Percentiles rank a stretch among this genome's conserved stretches.
phyloP scores from a whole-genome alignment of 2,329 filamentous ascomycete species.

The Penicillium italicum region DNA sequence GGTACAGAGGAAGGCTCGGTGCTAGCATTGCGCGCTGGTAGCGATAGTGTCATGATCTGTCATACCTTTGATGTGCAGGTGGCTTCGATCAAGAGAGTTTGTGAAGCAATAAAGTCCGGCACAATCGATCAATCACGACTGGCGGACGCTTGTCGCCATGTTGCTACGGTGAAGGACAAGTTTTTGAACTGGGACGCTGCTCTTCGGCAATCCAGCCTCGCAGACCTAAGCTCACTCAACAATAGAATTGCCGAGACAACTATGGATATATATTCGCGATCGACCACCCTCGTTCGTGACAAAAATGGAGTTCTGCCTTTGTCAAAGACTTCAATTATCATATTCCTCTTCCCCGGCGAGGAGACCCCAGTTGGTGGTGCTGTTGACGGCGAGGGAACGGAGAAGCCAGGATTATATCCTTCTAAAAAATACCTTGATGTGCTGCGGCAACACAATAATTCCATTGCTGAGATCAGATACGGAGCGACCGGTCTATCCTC shows the following conservation, averaged over 20 bases:
- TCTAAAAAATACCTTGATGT: slow-evolving; percentile 33
- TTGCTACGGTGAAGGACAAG: slow-evolving; percentile 37
- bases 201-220: slow-evolving; percentile 16
- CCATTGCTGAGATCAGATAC: slow-evolving; percentile 35
- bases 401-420: slow-evolving; percentile 31
- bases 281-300: slow-evolving; percentile 42
- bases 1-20: slow-evolving; percentile 42
- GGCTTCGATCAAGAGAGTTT: slow-evolving; percentile 39
- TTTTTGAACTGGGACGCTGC: slow-evolving; percentile 35
- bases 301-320: slow-evolving; percentile 32
- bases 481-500: slow-evolving; percentile 29
- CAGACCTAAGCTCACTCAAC: slow-evolving; percentile 25
- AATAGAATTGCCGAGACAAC: slow-evolving; percentile 27
- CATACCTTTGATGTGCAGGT: slow-evolving; percentile 44
- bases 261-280: slow-evolving; percentile 37
- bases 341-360: slow-evolving; percentile 41
- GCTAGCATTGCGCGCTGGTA: slow-evolving; percentile 43
- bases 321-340: slow-evolving; percentile 25
- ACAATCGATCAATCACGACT: slow-evolving; percentile 32
- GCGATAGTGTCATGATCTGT: slow-evolving; percentile 47
- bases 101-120: slow-evolving; percentile 37
- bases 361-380: slow-evolving; percentile 35
- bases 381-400: slow-evolving; percentile 39
- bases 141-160: slow-evolving; percentile 34
- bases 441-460: slow-evolving; percentile 27